These are phyloP conservation scores for Chenopodium berlandieri DNA, from an alignment of 148 eudicot genomes.

Conservation along the genomic window DNA sequence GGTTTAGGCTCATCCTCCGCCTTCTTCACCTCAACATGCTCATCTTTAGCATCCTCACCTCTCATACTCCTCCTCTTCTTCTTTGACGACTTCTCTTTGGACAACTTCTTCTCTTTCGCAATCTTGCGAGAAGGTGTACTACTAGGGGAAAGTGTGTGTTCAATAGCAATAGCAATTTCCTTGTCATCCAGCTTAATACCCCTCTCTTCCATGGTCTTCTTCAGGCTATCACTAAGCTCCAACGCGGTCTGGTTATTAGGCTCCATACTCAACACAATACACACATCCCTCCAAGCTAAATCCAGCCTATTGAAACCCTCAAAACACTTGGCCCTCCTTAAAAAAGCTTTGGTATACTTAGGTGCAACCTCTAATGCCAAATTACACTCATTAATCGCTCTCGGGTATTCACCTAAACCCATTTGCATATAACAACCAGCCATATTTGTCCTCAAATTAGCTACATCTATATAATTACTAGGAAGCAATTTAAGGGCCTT, in stretches of 20 bases:
- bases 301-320: slow-evolving; percentile 77
- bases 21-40: slow-evolving; percentile 23
- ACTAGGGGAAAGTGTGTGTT: slow-evolving; percentile 34
- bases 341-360: slow-evolving; percentile 86
- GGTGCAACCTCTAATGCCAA: slow-evolving; percentile 96
- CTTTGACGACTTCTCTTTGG: slow-evolving; percentile 33
- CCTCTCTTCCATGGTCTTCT: slow-evolving; percentile 55
- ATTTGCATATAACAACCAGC: slow-evolving; percentile 91
- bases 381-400: slow-evolving; percentile 89
- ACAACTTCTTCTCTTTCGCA: slow-evolving; percentile 38
- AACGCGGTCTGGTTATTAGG: slow-evolving; percentile 79
- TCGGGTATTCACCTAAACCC: slow-evolving; percentile 83
- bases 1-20: slow-evolving; percentile 20
- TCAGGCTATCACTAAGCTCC: slow-evolving; percentile 64
- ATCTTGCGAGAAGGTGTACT: slow-evolving; percentile 30
- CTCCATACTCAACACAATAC: slow-evolving; percentile 72
- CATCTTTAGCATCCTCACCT: slow-evolving; percentile 31
- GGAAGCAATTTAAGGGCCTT: slow-evolving; percentile 95
- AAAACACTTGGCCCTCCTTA: slow-evolving; percentile 90
- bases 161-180: slow-evolving; percentile 40
- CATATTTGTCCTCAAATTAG: slow-evolving; percentile 73
- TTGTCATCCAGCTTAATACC: slow-evolving; percentile 65
- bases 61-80: slow-evolving; percentile 35
- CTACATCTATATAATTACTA: slow-evolving; percentile 72
- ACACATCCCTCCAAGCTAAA: slow-evolving; percentile 82